These are phyloP conservation scores for Aspergillus sp. DNA, from an alignment of 2,329 filamentous ascomycete species.

Conservation along the genomic window DNA sequence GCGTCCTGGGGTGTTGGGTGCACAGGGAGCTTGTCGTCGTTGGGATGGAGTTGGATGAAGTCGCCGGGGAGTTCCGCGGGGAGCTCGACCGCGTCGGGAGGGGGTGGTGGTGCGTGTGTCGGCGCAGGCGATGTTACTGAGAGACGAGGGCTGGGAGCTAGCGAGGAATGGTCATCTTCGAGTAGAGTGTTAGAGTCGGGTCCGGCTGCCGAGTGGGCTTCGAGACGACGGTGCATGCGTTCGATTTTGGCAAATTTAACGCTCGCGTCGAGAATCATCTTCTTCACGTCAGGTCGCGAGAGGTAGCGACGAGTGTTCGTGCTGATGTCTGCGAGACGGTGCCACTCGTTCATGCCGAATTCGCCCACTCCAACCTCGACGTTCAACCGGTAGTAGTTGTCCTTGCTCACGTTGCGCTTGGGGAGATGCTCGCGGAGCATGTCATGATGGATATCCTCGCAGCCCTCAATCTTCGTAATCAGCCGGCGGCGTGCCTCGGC, in stretches of 20 bases:
- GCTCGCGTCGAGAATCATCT: conserved; percentile 73
- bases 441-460: conserved; percentile 82
- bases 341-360: conserved; percentile 99
- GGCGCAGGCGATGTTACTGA: conserved; percentile 5
- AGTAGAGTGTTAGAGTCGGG: conserved; percentile 29
- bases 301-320: conserved; percentile 87
- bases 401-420: conserved; percentile 75
- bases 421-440: conserved; percentile 79
- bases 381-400: conserved; percentile 95
- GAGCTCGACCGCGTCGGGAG: conserved; percentile 56
- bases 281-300: conserved; percentile 68
- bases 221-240: conserved; percentile 69
- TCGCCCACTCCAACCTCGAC: conserved; percentile 95
- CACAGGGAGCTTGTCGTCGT: conserved; percentile 31
- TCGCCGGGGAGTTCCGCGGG: conserved; percentile 53
- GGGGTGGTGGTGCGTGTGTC: not conserved
- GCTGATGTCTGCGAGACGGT: conserved; percentile 89
- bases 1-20: conserved; percentile 32
- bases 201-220: conserved; percentile 45
- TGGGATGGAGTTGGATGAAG: conserved; percentile 31
- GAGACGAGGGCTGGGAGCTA: conserved; percentile 10
- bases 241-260: conserved; percentile 81
- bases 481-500: conserved; percentile 82
- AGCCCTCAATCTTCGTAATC: conserved; percentile 91
- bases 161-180: conserved; percentile 26